phyloP scores from a whole-genome alignment of 129 eudicot genomes.

The sunflower (Helianthus annuus) region DNA sequence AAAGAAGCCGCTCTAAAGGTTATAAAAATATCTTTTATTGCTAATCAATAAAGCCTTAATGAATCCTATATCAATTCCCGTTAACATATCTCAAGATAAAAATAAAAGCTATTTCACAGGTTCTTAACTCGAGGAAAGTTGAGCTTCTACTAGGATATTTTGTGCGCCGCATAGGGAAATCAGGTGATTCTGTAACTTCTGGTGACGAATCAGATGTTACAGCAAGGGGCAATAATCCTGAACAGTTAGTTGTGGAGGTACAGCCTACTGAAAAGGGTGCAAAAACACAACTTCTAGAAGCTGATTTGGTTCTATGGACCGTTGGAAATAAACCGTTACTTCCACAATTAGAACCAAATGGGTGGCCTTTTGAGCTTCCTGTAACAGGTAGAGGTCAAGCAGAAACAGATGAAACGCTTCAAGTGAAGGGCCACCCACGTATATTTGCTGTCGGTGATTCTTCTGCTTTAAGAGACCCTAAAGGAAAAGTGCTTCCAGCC shows the following conservation, averaged over 20 bases:
- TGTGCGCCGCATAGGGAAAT: conserved; percentile 64
- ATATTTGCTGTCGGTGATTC: conserved; percentile 98
- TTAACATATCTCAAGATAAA: background rate
- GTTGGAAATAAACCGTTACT: conserved; percentile 87
- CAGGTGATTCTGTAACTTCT: conserved; percentile 28
- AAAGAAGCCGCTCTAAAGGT: conserved; percentile 92
- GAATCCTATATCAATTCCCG: background rate
- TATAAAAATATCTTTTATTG: conserved; percentile 13
- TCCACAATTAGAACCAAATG: conserved; percentile 60
- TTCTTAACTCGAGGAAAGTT: conserved; percentile 81
- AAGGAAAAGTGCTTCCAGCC: conserved; percentile 86
- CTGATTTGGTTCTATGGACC: conserved; percentile 95
- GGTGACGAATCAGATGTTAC: conserved; percentile 28
- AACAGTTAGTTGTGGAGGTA: conserved; percentile 56
- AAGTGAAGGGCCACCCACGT: conserved; percentile 94
- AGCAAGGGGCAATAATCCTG: conserved; percentile 33
- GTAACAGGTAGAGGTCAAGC: conserved; percentile 89
- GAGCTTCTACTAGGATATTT: conserved; percentile 72
- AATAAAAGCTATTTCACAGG: conserved; percentile 43
- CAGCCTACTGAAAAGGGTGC: conserved; percentile 81
- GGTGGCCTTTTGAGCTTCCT: conserved; percentile 73
- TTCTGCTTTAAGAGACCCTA: conserved; percentile 74
- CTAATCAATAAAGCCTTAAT: background rate
- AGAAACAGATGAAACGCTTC: conserved; percentile 97
- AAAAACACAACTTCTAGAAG: conserved; percentile 60